Base-by-base conservation (phyloP, 1,284 basidiomycete species). In the Ustilago hordei region DNA sequence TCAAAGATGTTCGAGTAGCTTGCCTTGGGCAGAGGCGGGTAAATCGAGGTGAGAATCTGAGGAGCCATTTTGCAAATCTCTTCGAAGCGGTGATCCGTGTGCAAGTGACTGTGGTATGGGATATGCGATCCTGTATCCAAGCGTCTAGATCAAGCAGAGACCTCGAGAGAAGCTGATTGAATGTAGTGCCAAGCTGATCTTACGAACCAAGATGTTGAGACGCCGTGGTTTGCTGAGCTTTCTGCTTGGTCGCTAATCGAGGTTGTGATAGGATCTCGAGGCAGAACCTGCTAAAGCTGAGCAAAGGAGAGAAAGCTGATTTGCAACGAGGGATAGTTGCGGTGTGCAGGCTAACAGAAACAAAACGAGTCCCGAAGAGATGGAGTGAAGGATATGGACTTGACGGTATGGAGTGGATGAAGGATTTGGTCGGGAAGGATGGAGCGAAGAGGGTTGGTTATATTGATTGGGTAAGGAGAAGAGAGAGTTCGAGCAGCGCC, bases 1-100 rank as follows among this genome's bases (percentile, higher is more conserved):
- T 76, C 74, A 58, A 76, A 76, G 62, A 76, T 72, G 74, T 76
- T 76, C 7, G 69, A 32, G 63, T 72, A 77, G 69, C 74, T 77
- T 45, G 74, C 65, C 66, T 69, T 72, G 50, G 74, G 74, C 62
- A 77, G 63, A 55, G 74, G 39, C 62, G 74, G 69, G 52, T 77
- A 77, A 66, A 77, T 77, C 45, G 74, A 77, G 4, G 74, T 77
- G 54, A 77, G 74, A 50, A 77, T 72, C 60, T 77, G 74, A 58
- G 74, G 58, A 39, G 65, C 62, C 69, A 77, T 77, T 31, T 19
- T 73, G 55, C 28, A 28, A 28, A 52, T 55, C 5, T 23, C 45
- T 36, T 15, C 17, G 43, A 45, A 19, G 43, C 7, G n/a, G n/a
- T 45, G 43, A 19, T 8, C 3, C n/a, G 43, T 45, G n/a, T 23